phyloP scores from a whole-genome alignment of 768 basidiomycete genomes.

The Lentinula sp. region DNA sequence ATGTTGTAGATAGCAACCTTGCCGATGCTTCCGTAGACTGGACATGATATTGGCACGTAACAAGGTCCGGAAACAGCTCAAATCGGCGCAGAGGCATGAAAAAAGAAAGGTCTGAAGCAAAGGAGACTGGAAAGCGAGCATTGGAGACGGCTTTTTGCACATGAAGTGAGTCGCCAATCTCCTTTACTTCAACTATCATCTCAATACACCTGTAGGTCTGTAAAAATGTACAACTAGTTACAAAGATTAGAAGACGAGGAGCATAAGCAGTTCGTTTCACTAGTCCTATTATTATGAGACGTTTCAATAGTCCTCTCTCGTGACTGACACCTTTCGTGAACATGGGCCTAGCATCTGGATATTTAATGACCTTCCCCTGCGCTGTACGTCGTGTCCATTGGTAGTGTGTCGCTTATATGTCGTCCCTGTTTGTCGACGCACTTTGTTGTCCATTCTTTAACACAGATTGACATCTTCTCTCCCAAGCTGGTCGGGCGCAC shows the following conservation, averaged over 20 bases:
- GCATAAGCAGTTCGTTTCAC: slow-evolving; percentile 32
- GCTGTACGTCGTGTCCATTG: slow-evolving; percentile 2
- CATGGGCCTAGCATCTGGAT: neutral
- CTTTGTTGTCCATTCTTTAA: neutral
- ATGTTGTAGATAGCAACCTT: slow-evolving; percentile 37
- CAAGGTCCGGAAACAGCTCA: slow-evolving; percentile 44
- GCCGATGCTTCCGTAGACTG: slow-evolving; percentile 43
- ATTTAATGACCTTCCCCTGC: neutral
- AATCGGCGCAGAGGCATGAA: slow-evolving; percentile 59
- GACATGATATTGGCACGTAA: slow-evolving; percentile 49
- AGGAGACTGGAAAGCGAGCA: slow-evolving; percentile 68
- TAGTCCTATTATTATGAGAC: neutral
- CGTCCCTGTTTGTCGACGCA: neutral
- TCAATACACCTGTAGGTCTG: slow-evolving; percentile 52
- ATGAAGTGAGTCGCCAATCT: slow-evolving; percentile 49
- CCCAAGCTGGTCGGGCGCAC: neutral
- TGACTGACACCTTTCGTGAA: neutral
- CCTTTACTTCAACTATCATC: slow-evolving; percentile 9
- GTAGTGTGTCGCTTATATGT: neutral
- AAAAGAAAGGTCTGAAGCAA: slow-evolving; percentile 78
- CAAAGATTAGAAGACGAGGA: slow-evolving; percentile 72
- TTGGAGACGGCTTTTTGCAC: slow-evolving; percentile 75
- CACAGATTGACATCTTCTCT: neutral
- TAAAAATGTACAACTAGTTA: slow-evolving; percentile 75
- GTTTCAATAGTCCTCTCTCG: neutral